A percentile compares a stretch with the other conserved stretches of the same genome.
Conservation (phyloP, 2,329 filamentous ascomycete genomes). For the Dryadomyces quercivorus region DNA sequence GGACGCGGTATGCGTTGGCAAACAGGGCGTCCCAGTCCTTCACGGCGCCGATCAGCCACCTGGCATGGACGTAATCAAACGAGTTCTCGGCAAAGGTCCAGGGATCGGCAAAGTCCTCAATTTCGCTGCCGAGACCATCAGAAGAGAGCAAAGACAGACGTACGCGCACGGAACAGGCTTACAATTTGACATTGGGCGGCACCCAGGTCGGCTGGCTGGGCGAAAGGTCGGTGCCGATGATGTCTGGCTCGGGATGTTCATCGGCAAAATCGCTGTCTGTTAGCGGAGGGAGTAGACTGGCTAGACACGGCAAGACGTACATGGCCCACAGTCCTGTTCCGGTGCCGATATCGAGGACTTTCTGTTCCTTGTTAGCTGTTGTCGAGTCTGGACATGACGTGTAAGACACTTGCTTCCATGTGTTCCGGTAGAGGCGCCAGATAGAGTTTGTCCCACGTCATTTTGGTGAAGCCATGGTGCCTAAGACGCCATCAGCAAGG, state of each 20-base stretch:
- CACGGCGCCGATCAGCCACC: constrained; percentile 43
- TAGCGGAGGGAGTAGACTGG: too few relatives aligned
- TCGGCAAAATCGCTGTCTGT: not conserved
- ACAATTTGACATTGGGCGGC: not conserved
- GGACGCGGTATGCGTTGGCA: constrained; percentile 25
- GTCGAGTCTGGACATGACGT: not conserved
- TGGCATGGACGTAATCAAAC: constrained; percentile 50
- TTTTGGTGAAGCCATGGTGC: too few relatives aligned
- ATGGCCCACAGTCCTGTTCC: not conserved
- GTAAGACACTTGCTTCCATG: not conserved
- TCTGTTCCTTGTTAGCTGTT: not conserved
- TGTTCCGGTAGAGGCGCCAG: not conserved
- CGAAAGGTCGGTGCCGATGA: not conserved
- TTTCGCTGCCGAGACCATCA: not conserved
- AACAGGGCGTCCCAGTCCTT: constrained; percentile 32
- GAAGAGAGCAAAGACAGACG: not conserved
- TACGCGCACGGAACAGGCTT: not conserved
- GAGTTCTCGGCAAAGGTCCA: constrained; percentile 32
- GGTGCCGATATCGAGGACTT: not conserved
- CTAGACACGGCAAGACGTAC: not conserved
- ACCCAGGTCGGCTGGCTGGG: not conserved
- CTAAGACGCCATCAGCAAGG: too few relatives aligned
- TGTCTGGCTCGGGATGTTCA: not conserved
- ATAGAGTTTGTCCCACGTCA: not conserved
- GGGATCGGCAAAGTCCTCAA: not conserved